Conservation (phyloP, 345 rosid species). For the Isatis tinctoria region DNA sequence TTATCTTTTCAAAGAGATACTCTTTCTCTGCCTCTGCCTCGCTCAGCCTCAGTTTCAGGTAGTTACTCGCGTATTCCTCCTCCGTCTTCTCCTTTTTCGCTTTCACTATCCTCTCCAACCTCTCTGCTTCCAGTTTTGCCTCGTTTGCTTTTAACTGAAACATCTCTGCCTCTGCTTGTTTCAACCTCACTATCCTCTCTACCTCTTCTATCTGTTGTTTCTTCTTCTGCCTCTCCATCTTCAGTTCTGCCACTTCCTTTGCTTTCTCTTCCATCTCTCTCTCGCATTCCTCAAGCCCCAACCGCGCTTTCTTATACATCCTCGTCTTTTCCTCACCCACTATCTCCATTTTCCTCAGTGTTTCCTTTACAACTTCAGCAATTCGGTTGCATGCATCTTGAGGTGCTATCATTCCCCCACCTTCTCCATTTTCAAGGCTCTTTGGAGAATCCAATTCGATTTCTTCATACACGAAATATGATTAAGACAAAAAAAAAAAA, state of each 20-base stretch:
- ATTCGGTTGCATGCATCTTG: constrained; percentile 95
- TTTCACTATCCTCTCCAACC: constrained; percentile 81
- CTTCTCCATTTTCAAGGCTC: constrained; percentile 77
- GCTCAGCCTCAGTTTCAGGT: constrained; percentile 78
- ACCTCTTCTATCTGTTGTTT: constrained; percentile 85
- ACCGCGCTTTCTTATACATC: constrained; percentile 85
- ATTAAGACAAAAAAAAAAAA: neutral
- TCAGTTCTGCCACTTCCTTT: constrained; percentile 71
- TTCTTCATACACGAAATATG: constrained; percentile 39
- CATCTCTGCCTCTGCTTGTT: constrained; percentile 97
- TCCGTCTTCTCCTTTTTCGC: constrained; percentile 90
- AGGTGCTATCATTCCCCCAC: constrained; percentile 78
- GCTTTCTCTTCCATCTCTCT: constrained; percentile 92
- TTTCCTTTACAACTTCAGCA: constrained; percentile 93
- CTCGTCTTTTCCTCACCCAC: constrained; percentile 94
- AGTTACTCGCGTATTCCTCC: constrained; percentile 89
- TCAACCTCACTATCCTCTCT: constrained; percentile 89
- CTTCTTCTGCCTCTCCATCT: constrained; percentile 73
- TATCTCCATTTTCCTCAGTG: constrained; percentile 94
- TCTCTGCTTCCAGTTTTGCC: constrained; percentile 87
- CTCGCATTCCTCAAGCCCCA: constrained; percentile 76
- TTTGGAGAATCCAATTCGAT: constrained; percentile 84
- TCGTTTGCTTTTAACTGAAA: constrained; percentile 94
- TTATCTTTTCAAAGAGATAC: constrained; percentile 85
- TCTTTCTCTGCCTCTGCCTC: constrained; percentile 99